phyloP scores from a whole-genome alignment of 345 rosid genomes.

The Litchi chinensis region DNA sequence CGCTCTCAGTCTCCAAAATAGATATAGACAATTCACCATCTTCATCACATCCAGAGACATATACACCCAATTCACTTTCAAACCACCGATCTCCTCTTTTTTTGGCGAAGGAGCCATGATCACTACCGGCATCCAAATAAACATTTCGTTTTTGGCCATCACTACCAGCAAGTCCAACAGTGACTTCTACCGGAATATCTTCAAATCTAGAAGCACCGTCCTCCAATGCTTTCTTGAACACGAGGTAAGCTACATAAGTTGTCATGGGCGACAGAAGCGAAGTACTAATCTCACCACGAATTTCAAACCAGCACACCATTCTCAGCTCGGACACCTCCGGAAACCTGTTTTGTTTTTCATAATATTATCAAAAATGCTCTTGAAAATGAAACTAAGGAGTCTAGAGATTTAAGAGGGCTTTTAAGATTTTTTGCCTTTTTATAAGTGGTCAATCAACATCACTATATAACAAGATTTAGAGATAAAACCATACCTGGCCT shows the following conservation, averaged over 20 bases:
- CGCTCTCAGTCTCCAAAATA: constrained; percentile 41
- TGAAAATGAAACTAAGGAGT: no score
- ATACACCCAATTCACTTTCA: constrained; percentile 61
- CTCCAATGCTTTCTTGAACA: constrained; percentile 35
- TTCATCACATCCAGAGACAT: constrained; percentile 27
- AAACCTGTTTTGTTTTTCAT: not conserved
- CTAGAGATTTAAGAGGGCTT: no score
- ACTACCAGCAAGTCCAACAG: constrained; percentile 36
- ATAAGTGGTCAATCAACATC: no score
- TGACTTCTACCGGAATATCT: constrained; percentile 30
- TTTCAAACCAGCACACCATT: constrained; percentile 50
- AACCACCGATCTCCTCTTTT: constrained; percentile 68
- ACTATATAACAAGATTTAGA: no score
- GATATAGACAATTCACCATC: constrained; percentile 47
- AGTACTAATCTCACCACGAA: constrained; percentile 40
- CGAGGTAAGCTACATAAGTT: constrained; percentile 46
- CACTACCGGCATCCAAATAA: constrained; percentile 21
- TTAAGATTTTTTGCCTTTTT: no score
- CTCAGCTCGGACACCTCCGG: constrained; percentile 49
- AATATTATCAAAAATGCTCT: no score
- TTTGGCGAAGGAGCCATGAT: constrained; percentile 21
- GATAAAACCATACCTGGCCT: constrained; percentile 30
- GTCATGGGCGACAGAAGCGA: constrained; percentile 44
- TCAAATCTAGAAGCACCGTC: constrained; percentile 58
- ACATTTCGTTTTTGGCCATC: constrained; percentile 14